These are phyloP conservation scores for Funneliformis geosporum DNA, from an alignment of 192 early-diverging fungal species.

Conservation along the genomic window DNA sequence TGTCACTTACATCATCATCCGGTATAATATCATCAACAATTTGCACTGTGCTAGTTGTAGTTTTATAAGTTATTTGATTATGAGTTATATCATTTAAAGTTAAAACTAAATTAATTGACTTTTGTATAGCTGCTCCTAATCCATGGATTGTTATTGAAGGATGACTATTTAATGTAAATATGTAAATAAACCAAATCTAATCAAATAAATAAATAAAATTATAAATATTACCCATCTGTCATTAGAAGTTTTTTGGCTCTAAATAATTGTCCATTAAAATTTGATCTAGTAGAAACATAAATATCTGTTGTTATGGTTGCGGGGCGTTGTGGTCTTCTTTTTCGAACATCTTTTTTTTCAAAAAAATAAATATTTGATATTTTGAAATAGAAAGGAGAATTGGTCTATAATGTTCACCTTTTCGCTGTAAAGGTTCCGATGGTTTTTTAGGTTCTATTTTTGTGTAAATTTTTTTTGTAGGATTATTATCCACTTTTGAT, in stretches of 20 bases:
- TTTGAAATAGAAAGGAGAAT: not conserved
- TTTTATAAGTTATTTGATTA: constrained; percentile 61
- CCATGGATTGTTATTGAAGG: constrained; percentile 73
- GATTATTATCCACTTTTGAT: not conserved
- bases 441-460: not conserved
- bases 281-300: constrained; percentile 72
- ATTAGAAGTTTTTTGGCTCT: constrained; percentile 68
- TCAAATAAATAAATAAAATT: constrained; percentile 8
- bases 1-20: constrained; percentile 54
- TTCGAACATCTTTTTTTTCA: constrained; percentile 29
- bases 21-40: constrained; percentile 81
- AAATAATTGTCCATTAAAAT: constrained; percentile 59
- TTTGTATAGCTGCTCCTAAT: constrained; percentile 73
- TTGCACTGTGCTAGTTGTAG: constrained; percentile 67
- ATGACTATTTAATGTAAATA: constrained; percentile 37
- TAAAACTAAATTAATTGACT: constrained; percentile 67
- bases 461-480: not conserved
- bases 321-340: constrained; percentile 63
- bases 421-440: not conserved
- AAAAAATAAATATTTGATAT: not conserved
- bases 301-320: constrained; percentile 72
- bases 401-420: not conserved
- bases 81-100: constrained; percentile 57
- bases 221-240: constrained; percentile 53
- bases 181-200: not conserved